phyloP scores from a whole-genome alignment of 805 yeast genomes.

The Candida nonsorbophila region DNA sequence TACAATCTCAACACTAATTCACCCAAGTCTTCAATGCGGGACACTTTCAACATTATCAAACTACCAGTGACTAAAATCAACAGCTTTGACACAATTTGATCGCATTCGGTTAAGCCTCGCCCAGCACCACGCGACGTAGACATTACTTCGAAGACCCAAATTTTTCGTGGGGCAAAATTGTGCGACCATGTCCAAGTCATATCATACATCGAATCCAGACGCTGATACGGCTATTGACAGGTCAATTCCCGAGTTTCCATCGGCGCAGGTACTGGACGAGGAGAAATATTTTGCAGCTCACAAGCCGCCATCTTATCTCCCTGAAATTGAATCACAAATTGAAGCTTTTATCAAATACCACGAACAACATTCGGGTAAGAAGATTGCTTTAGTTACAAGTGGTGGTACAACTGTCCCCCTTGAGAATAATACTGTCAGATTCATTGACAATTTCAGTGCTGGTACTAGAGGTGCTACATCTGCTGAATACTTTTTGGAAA shows the following conservation, averaged over 20 bases:
- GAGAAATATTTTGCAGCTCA: slow-evolving; percentile 70
- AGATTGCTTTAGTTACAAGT: slow-evolving; percentile 79
- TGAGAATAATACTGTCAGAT: slow-evolving; percentile 94
- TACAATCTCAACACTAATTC: too few relatives aligned
- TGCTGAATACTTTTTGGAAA: slow-evolving; percentile 83
- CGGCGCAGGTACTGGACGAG: slow-evolving; percentile 69
- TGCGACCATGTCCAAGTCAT: slow-evolving; percentile 9
- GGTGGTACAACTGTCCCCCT: slow-evolving; percentile 99
- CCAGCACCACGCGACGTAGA: background rate
- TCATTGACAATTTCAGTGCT: slow-evolving; percentile 94
- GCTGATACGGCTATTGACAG: slow-evolving; percentile 75
- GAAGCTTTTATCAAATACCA: slow-evolving; percentile 59
- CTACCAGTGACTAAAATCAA: background rate
- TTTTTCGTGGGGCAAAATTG: background rate
- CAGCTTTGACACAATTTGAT: too few relatives aligned
- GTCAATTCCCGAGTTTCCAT: slow-evolving; percentile 66
- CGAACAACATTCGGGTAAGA: slow-evolving; percentile 30
- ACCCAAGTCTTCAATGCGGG: too few relatives aligned
- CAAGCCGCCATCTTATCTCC: slow-evolving; percentile 68
- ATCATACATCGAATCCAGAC: slow-evolving; percentile 65
- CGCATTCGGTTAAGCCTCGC: too few relatives aligned
- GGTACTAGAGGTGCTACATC: slow-evolving; percentile 97
- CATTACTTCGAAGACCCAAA: background rate
- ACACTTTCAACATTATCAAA: too few relatives aligned
- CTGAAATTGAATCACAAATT: slow-evolving; percentile 53